Conservation (phyloP, 2,329 filamentous ascomycete species). For the Fusarium xyrophilum region DNA sequence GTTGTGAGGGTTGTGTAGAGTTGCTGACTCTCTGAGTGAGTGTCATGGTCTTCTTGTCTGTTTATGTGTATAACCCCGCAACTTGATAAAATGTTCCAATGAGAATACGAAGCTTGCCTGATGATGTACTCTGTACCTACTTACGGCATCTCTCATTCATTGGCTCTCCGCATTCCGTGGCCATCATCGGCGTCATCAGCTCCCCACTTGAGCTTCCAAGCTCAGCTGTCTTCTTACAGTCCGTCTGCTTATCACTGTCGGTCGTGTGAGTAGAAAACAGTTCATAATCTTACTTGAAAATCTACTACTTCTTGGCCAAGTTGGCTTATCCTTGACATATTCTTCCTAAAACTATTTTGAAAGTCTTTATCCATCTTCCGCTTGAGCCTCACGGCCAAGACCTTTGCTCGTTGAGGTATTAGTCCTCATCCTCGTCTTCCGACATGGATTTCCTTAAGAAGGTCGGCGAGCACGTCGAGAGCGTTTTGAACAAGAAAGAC, state of each 20-base stretch:
- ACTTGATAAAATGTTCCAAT: slow-evolving; percentile 4
- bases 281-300: slow-evolving; percentile 15
- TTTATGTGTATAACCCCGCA: slow-evolving; percentile 4
- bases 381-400: not conserved
- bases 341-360: not conserved
- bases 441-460: slow-evolving; percentile 49
- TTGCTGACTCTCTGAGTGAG: not conserved
- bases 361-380: not conserved
- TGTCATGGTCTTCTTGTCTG: not conserved
- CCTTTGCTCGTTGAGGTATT: not conserved
- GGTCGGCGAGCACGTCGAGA: slow-evolving; percentile 34
- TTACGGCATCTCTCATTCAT: slow-evolving; percentile 11
- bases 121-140: not conserved
- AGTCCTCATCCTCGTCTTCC: slow-evolving; percentile 1
- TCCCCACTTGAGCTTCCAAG: slow-evolving; percentile 27
- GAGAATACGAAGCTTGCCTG: not conserved
- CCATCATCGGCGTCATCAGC: slow-evolving; percentile 23
- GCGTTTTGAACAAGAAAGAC: slow-evolving; percentile 45
- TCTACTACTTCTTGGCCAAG: slow-evolving; percentile 12
- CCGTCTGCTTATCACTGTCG: slow-evolving; percentile 28
- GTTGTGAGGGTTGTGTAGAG: not conserved
- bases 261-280: slow-evolving; percentile 11
- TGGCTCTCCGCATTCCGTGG: slow-evolving; percentile 17
- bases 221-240: slow-evolving; percentile 14
- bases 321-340: not conserved